Conservation (phyloP, 2,329 filamentous ascomycete genomes). For the Phialocephala sp. region DNA sequence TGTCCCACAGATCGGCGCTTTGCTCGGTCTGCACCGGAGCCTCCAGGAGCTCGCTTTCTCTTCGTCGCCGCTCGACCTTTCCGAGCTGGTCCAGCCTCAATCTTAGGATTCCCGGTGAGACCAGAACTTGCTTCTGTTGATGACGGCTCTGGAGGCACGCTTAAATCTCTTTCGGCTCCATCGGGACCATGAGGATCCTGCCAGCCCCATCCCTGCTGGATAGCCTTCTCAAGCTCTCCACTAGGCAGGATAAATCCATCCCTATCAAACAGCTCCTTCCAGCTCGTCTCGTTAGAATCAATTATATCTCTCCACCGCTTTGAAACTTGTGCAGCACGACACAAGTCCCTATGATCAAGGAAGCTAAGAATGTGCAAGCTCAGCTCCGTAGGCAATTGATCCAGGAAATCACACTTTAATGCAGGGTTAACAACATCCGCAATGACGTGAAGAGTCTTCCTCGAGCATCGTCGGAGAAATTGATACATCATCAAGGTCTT, state of each 20-base stretch:
- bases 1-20: constrained; percentile 41
- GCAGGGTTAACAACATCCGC: constrained; percentile 92
- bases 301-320: constrained; percentile 92
- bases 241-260: constrained; percentile 81
- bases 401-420: constrained; percentile 91
- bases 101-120: constrained; percentile 39
- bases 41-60: constrained; percentile 40
- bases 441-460: constrained; percentile 87
- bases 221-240: constrained; percentile 84
- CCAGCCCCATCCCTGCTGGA: constrained; percentile 96
- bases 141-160: constrained; percentile 54
- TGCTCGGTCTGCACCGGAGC: constrained; percentile 33
- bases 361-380: constrained; percentile 87
- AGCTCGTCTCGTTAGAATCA: constrained; percentile 91
- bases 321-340: constrained; percentile 89
- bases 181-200: constrained; percentile 80
- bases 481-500: constrained; percentile 98
- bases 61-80: constrained; percentile 40
- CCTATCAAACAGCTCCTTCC: constrained; percentile 88
- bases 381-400: constrained; percentile 82
- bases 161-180: constrained; percentile 82
- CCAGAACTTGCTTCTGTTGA: constrained; percentile 60
- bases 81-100: constrained; percentile 29
- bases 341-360: constrained; percentile 84
- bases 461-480: constrained; percentile 83